These are phyloP conservation scores for Sisymbrium altissimum DNA, from an alignment of 345 rosid species.

Conservation along the genomic window DNA sequence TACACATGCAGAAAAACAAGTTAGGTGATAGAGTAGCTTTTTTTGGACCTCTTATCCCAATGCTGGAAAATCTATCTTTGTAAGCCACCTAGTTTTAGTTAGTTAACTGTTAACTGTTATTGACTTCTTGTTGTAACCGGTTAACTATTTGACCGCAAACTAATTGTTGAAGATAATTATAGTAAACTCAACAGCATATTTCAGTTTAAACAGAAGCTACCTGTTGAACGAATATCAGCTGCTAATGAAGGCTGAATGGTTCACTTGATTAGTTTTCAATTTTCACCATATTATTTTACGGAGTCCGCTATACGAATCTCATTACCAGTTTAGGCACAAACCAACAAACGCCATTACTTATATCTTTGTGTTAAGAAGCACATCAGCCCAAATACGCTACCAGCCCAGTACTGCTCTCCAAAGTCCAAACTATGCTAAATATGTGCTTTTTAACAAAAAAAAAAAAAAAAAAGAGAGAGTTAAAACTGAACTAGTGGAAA, in stretches of 20 bases:
- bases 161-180: too few species aligned
- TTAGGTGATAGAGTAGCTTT: background rate
- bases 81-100: background rate
- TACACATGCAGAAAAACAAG: background rate
- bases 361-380: background rate
- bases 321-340: background rate
- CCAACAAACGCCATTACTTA: background rate
- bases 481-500: too few species aligned
- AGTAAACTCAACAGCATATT: background rate
- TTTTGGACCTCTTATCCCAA: background rate
- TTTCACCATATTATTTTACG: too few species aligned
- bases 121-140: background rate
- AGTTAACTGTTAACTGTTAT: background rate
- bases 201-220: background rate
- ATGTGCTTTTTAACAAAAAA: too few species aligned
- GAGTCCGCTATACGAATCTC: too few species aligned
- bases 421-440: too few species aligned
- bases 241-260: background rate
- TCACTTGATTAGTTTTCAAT: too few species aligned
- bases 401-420: background rate
- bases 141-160: background rate
- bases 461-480: too few species aligned
- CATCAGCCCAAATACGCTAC: background rate
- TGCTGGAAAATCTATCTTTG: background rate
- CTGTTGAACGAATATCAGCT: background rate